Evolutionary conservation across 352 stramenopile species (phyloP), one percentile per base, ranked within the genome.

Genomic region (Pythium dissimile): DNA sequence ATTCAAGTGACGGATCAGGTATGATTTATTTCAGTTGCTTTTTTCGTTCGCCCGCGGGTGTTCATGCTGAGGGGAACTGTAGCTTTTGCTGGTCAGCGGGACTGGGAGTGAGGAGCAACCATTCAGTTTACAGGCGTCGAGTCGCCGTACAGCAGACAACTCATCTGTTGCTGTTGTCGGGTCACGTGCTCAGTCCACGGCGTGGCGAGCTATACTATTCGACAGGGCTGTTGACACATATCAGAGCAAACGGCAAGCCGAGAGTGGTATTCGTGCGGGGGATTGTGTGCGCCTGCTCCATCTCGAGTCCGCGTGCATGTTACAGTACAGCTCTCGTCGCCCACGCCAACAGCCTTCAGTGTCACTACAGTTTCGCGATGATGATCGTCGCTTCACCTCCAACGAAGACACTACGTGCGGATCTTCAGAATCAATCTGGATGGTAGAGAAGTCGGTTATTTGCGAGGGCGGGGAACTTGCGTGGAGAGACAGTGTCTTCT

Each of bases 1-100:
- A 75, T 88, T 24, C 75, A 86, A 26, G 39, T 88, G 20, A 86
- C 76, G 6, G 80, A 90, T 39, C 80, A 90, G 67, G 77, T 87
- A 58, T 45, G 12, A 12, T 4, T 41, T 12, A 15, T 16, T 20
- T 41, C 7, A 46, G 20, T 56, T 45, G 15, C 5, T 45, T 10
- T 13, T 4, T 35, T 5, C 47, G 13, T 45, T n/a, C 3, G 13
- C n/a, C 28, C 28, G 9, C 11, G 12, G 30, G 1, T 44, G 30
- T 39, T 26, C 15, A 8, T 44, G 43, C 9, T 56, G n/a, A n/a
- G n/a, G n/a, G n/a, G n/a, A n/a, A n/a, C 30, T 46, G 13, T 38
- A 84, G 77, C 67, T 81, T 34, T 62, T 89, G 10, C 63, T 88
- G 28, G 80, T 68, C 15, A 76, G 70, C 44, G 72, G 5, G 18